Conservation (phyloP, 2,329 filamentous ascomycete species). For the Colletotrichum orbiculare region DNA sequence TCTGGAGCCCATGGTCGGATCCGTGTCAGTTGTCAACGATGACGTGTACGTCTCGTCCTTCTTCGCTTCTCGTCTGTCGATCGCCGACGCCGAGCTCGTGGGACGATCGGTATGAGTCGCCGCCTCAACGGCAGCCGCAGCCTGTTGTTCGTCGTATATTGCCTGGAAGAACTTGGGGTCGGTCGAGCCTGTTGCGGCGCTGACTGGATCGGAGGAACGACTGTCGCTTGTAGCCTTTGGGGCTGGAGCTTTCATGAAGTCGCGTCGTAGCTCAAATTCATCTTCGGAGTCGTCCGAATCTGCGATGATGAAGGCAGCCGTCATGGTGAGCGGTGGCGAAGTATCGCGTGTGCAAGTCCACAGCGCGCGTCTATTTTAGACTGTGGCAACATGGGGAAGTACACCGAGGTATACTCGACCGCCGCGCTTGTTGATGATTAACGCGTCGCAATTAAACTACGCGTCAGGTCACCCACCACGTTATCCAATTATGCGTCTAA, state of each 20-base stretch:
- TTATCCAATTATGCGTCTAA: neutral
- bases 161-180: slow-evolving; percentile 60
- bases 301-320: slow-evolving; percentile 33
- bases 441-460: neutral
- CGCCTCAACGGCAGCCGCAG: slow-evolving; percentile 38
- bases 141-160: slow-evolving; percentile 59
- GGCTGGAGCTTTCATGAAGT: slow-evolving; percentile 27
- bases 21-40: slow-evolving; percentile 43
- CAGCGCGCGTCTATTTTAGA: slow-evolving; percentile 6
- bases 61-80: neutral
- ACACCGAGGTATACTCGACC: neutral
- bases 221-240: slow-evolving; percentile 4
- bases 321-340: slow-evolving; percentile 32
- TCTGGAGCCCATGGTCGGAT: slow-evolving; percentile 37
- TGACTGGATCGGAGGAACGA: slow-evolving; percentile 41
- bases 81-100: neutral
- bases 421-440: neutral
- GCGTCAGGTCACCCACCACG: neutral
- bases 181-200: slow-evolving; percentile 54
- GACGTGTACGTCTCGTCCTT: slow-evolving; percentile 18
- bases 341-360: slow-evolving; percentile 1
- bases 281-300: slow-evolving; percentile 38
- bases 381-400: neutral
- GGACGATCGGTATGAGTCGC: neutral
- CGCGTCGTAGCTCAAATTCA: slow-evolving; percentile 7